Base-by-base conservation (phyloP, 225 moss, liverwort and hornwort genomes). In the Marchantia paleacea region DNA sequence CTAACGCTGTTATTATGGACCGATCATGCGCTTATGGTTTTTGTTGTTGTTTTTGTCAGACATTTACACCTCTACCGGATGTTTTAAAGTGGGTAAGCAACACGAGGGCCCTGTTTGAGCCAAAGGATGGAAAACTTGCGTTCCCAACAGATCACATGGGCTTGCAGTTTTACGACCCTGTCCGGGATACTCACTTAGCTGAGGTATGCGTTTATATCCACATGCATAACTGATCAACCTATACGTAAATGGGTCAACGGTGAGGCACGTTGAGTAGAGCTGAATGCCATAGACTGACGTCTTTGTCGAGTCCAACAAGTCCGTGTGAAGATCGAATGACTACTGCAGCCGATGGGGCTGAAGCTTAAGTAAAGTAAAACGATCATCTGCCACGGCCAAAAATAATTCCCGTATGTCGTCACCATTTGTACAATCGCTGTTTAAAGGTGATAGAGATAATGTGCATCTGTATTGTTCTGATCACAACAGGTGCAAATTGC, bases 101-200 rank as follows among this genome's bases (percentile, higher is more conserved):
- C 15, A 81, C 78, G n/a, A 85, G 80, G 69, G 95, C 82, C 12
- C 81, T 86, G 7, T 66, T 95, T 49, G 92, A 90, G 64, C 93
- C 97, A 70, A 58, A 47, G 18, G 90, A 90, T 55, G 95, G 91
- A 49, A 87, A 87, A 53, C 86, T 99, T 58, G 95, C 91, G 55
- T 83, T 94, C 51, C 92, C 94, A 9, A 92, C 94, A 51, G 89
- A 92, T 19, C 89, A 92, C 52, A 80, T 92, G 8, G 91, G 91
- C 4, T 84, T 99, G 24, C 99, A 99, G 79, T 94, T 99, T 79
- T 99, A 91, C 67, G 94, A 99, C 54, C 54, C 84, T 26, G 57
- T 84, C 49, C 85, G 75, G 29, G 95, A 95, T 81, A 82, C 49
- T 74, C 91, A 91, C 80, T 77, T 86, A 0, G 83, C 80, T 31